Conservation (phyloP, 495 filamentous ascomycete species). For the Oidiodendron maius region DNA sequence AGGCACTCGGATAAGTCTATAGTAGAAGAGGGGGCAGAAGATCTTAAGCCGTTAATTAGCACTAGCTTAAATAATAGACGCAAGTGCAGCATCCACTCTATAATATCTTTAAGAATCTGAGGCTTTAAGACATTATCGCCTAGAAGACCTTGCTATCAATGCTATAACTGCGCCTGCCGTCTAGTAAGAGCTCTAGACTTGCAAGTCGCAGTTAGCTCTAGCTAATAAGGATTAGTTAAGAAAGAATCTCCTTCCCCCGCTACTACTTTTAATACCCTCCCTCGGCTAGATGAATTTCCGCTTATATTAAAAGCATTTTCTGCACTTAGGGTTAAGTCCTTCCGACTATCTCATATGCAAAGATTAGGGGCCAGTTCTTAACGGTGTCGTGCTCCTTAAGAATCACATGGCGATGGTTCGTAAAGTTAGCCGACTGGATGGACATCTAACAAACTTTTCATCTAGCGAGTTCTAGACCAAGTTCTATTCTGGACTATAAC, state of each 20-base stretch:
- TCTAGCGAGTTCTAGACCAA: no score
- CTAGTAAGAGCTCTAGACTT: conserved; percentile 7
- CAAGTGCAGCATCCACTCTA: conserved; percentile 6
- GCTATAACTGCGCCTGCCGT: conserved; percentile 2
- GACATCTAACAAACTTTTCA: no score
- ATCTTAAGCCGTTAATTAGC: conserved; percentile 12
- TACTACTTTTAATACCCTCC: background rate
- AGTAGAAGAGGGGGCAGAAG: conserved; percentile 8
- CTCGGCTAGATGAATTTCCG: conserved; percentile 1
- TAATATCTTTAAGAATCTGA: conserved; percentile 11
- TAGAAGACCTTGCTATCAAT: conserved; percentile 9
- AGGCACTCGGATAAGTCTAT: conserved; percentile 6
- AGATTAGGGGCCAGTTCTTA: conserved; percentile 8
- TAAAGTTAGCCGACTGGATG: conserved; percentile 16
- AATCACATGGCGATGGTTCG: conserved; percentile 15
- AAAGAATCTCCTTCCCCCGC: conserved; percentile 7
- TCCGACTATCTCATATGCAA: conserved; percentile 14
- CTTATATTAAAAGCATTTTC: conserved; percentile 5
- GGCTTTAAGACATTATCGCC: conserved; percentile 5
- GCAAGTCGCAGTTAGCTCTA: conserved; percentile 2
- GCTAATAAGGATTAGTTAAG: conserved; percentile 5
- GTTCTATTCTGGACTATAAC: no score
- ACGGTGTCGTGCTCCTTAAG: conserved; percentile 18
- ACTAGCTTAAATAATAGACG: conserved; percentile 14
- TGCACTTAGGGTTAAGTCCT: conserved; percentile 1